A percentile compares a stretch with the other conserved stretches of the same genome.
These are phyloP conservation scores for Penicillium crystallinum DNA, from an alignment of 495 filamentous ascomycete species.

Conservation along the genomic window DNA sequence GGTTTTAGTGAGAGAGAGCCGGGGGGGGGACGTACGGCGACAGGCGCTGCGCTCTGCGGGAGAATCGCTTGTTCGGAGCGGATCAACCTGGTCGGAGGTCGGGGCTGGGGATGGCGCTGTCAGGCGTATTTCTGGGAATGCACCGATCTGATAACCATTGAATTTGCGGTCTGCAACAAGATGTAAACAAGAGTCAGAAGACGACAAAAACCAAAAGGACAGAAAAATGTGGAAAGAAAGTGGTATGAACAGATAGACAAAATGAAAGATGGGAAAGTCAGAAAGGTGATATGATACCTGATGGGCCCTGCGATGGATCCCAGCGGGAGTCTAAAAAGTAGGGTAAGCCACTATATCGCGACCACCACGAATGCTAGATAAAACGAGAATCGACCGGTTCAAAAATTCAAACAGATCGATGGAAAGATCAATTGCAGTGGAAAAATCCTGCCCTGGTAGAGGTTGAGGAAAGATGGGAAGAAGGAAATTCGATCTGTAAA, in stretches of 20 bases:
- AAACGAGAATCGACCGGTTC: conserved; percentile 17
- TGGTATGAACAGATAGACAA: conserved; percentile 4
- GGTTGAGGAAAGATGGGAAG: neutral
- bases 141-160: conserved; percentile 16
- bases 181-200: conserved; percentile 4
- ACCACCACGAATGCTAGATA: conserved; percentile 7
- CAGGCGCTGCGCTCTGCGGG: conserved; percentile 27
- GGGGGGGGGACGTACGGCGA: conserved; percentile 23
- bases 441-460: neutral
- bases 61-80: conserved; percentile 46
- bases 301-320: conserved; percentile 28
- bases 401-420: neutral
- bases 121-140: conserved; percentile 43
- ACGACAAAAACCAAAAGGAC: neutral
- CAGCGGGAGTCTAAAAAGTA: conserved; percentile 26
- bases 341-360: conserved; percentile 10
- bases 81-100: conserved; percentile 33
- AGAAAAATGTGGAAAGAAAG: conserved; percentile 6
- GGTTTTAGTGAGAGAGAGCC: conserved; percentile 23
- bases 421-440: neutral
- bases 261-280: neutral
- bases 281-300: conserved; percentile 12
- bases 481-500: conserved; percentile 23
- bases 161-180: conserved; percentile 6
- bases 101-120: conserved; percentile 37